These are phyloP conservation scores for Fusarium staphyleae DNA, from an alignment of 2,329 filamentous ascomycete genomes.

Conservation along the genomic window DNA sequence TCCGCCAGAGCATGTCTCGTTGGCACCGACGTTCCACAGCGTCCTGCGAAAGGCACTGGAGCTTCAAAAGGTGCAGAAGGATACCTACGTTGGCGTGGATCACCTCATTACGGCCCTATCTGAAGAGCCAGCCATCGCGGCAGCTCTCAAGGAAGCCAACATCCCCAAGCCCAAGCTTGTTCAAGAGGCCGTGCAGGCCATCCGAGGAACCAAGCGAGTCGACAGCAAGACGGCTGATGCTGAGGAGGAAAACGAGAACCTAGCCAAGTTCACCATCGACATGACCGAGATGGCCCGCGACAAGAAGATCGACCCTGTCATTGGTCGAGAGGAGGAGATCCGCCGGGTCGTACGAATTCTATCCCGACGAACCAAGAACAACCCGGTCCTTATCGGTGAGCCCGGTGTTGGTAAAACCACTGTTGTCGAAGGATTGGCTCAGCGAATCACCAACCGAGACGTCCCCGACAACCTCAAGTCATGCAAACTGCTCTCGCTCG, in stretches of 20 bases:
- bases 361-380: conserved; percentile 96
- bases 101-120: conserved; percentile 87
- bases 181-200: conserved; percentile 87
- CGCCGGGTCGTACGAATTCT: conserved; percentile 89
- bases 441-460: conserved; percentile 95
- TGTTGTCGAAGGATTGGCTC: conserved; percentile 93
- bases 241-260: conserved; percentile 91
- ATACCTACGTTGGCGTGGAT: conserved; percentile 92
- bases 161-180: conserved; percentile 90
- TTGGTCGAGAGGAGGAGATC: conserved; percentile 95
- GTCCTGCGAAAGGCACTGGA: conserved; percentile 86
- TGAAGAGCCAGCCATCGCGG: conserved; percentile 79
- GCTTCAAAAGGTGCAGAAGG: conserved; percentile 95
- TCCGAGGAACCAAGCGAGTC: conserved; percentile 90
- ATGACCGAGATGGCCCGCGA: conserved; percentile 97
- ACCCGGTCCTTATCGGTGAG: conserved; percentile 96
- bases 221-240: conserved; percentile 96
- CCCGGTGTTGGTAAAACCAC: conserved; percentile 99
- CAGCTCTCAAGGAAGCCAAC: conserved; percentile 81
- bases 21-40: conserved; percentile 82
- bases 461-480: conserved; percentile 94
- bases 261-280: conserved; percentile 98
- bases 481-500: conserved; percentile 92
- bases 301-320: conserved; percentile 97
- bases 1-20: conserved; percentile 85